Percentiles rank a stretch among this genome's conserved stretches.
These are phyloP conservation scores for Elsinoe perseae DNA, from an alignment of 2,329 filamentous ascomycete species.

Conservation along the genomic window DNA sequence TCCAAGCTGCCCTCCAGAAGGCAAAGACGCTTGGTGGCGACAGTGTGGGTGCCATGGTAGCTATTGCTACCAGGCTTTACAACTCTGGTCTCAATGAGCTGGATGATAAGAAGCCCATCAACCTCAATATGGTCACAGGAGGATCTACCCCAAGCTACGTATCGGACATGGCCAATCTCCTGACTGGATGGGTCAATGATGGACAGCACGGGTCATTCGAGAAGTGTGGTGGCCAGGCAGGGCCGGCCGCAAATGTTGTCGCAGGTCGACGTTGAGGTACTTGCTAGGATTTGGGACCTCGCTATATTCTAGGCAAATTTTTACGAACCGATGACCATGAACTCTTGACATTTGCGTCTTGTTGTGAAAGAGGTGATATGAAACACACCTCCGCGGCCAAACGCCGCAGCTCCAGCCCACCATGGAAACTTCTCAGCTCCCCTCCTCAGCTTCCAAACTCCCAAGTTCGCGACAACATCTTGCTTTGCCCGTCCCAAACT, in stretches of 20 bases:
- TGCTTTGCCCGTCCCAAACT: background rate
- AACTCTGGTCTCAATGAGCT: slow-evolving; percentile 6
- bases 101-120: background rate
- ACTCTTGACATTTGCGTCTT: background rate
- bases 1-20: slow-evolving; percentile 3
- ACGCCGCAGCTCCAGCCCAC: slow-evolving; percentile 1
- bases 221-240: background rate
- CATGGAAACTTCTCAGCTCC: background rate
- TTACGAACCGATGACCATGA: background rate
- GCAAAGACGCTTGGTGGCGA: background rate
- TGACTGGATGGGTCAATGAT: slow-evolving; percentile 9
- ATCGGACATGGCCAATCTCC: slow-evolving; percentile 10
- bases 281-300: background rate
- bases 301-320: background rate
- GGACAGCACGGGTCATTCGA: slow-evolving; percentile 1
- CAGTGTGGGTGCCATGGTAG: background rate
- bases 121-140: background rate
- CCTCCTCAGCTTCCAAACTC: background rate
- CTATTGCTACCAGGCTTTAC: slow-evolving; percentile 7
- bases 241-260: slow-evolving; percentile 1
- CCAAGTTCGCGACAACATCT: background rate
- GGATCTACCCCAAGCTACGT: slow-evolving; percentile 7
- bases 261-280: background rate
- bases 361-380: background rate
- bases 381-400: background rate